phyloP scores from a whole-genome alignment of 371 early-diverging fungal species.

The Lichtheimia corymbifera region DNA sequence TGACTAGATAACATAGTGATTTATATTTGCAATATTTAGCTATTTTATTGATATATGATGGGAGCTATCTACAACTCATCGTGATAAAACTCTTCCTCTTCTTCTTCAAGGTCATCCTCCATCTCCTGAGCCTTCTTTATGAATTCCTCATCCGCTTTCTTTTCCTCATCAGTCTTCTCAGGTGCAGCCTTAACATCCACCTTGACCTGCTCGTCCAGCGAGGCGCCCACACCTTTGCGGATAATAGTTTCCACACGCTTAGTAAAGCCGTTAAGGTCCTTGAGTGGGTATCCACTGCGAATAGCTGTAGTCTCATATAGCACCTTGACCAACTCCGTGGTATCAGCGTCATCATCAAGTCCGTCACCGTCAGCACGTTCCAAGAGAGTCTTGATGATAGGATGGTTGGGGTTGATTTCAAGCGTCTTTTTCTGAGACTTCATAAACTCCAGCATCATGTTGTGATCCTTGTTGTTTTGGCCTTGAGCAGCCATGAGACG shows the following conservation, averaged over 20 bases:
- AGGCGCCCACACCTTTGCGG: slow-evolving; percentile 63
- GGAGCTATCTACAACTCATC: slow-evolving; percentile 17
- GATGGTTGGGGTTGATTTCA: slow-evolving; percentile 86
- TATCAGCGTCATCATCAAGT: slow-evolving; percentile 45
- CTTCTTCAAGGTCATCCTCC: slow-evolving; percentile 7
- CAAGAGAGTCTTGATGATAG: slow-evolving; percentile 60
- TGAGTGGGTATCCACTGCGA: slow-evolving; percentile 72
- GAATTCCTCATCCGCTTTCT: slow-evolving; percentile 31
- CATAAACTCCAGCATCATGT: slow-evolving; percentile 57
- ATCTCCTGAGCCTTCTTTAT: slow-evolving; percentile 10
- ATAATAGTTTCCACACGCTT: slow-evolving; percentile 72
- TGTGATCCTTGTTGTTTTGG: slow-evolving; percentile 51
- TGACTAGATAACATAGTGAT: no score
- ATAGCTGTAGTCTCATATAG: slow-evolving; percentile 80
- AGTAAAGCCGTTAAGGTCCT: slow-evolving; percentile 64
- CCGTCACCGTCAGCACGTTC: slow-evolving; percentile 45
- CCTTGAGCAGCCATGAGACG: slow-evolving; percentile 76
- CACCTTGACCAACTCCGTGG: slow-evolving; percentile 60
- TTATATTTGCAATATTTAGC: no score
- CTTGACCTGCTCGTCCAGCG: slow-evolving; percentile 52
- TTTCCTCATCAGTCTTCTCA: slow-evolving; percentile 44
- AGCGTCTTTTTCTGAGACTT: slow-evolving; percentile 75
- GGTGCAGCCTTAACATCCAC: slow-evolving; percentile 48
- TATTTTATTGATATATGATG: no score
- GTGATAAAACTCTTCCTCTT: slow-evolving; percentile 12